Evolutionary conservation across 345 rosid species (phyloP).

Genomic region (Carallia brachiata): DNA sequence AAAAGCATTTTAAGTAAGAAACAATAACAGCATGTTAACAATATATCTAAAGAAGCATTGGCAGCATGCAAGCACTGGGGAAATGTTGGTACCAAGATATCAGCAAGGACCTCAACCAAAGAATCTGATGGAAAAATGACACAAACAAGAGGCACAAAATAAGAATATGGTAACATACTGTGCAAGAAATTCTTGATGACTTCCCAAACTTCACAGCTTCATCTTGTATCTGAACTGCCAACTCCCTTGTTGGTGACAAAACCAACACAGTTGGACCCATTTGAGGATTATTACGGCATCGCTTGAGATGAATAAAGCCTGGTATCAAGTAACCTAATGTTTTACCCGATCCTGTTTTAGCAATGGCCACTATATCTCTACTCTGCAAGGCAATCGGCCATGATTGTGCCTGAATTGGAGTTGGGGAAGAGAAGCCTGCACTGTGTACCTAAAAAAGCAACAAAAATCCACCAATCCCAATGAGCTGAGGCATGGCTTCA

Average conservation of each 20-base stretch:
- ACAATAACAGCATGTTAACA: too few species aligned
- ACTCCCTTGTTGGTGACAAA: conserved; percentile 93
- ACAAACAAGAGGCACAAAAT: too few species aligned
- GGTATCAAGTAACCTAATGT: conserved; percentile 93
- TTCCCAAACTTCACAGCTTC: conserved; percentile 93
- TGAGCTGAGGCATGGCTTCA: conserved; percentile 57
- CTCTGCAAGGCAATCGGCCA: conserved; percentile 95
- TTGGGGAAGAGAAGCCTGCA: conserved; percentile 95
- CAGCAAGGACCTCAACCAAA: too few species aligned
- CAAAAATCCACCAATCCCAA: conserved; percentile 50
- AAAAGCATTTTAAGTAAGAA: background rate
- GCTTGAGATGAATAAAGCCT: conserved; percentile 79
- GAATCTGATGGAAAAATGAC: too few species aligned
- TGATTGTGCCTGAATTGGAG: conserved; percentile 99
- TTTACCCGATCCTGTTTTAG: conserved; percentile 97
- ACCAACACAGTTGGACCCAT: conserved; percentile 93
- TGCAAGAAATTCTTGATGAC: conserved; percentile 84
- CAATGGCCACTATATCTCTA: conserved; percentile 93
- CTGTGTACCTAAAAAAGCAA: conserved; percentile 77
- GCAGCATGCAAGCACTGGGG: too few species aligned
- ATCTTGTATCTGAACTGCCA: conserved; percentile 93
- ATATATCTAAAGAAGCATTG: too few species aligned
- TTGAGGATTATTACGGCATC: conserved; percentile 56
- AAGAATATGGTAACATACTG: conserved; percentile 43
- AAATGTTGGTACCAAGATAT: too few species aligned